These are phyloP conservation scores for Colletotrichum siamense DNA, from an alignment of 2,329 filamentous ascomycete species.

Conservation along the genomic window DNA sequence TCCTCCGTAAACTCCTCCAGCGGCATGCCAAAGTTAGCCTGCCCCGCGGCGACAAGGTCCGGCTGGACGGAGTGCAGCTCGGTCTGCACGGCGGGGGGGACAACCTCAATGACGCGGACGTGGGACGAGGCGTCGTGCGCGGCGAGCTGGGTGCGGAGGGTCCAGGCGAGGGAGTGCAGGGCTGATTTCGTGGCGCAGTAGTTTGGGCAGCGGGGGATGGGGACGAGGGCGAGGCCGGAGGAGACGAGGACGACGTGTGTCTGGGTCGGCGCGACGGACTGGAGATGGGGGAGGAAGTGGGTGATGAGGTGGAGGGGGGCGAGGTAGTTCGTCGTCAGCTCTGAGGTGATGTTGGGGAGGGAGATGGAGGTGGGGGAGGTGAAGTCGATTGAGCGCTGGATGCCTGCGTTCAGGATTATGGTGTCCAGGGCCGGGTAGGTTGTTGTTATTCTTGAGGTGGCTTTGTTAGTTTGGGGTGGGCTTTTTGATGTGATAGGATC, in stretches of 20 bases:
- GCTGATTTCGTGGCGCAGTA: constrained; percentile 62
- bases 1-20: constrained; percentile 47
- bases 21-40: constrained; percentile 39
- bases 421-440: constrained; percentile 57
- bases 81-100: constrained; percentile 51
- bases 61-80: constrained; percentile 52
- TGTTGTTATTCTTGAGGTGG: constrained; percentile 32
- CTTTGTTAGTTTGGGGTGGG: not conserved
- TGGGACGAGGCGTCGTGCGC: constrained; percentile 35
- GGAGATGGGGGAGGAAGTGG: constrained; percentile 51
- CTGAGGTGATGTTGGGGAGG: constrained; percentile 41
- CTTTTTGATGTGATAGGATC: not conserved
- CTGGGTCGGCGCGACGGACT: not conserved
- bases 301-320: constrained; percentile 49
- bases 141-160: constrained; percentile 46
- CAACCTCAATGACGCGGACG: constrained; percentile 51
- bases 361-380: constrained; percentile 39
- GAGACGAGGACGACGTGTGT: constrained; percentile 39
- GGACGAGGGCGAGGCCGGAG: constrained; percentile 52
- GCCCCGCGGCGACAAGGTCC: constrained; percentile 36
- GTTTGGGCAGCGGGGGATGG: constrained; percentile 48
- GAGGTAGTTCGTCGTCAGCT: constrained; percentile 54
- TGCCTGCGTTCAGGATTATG: constrained; percentile 62
- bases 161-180: constrained; percentile 51
- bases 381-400: constrained; percentile 56